Conservation (phyloP, 352 stramenopile species). For the Globisporangium splendens region DNA sequence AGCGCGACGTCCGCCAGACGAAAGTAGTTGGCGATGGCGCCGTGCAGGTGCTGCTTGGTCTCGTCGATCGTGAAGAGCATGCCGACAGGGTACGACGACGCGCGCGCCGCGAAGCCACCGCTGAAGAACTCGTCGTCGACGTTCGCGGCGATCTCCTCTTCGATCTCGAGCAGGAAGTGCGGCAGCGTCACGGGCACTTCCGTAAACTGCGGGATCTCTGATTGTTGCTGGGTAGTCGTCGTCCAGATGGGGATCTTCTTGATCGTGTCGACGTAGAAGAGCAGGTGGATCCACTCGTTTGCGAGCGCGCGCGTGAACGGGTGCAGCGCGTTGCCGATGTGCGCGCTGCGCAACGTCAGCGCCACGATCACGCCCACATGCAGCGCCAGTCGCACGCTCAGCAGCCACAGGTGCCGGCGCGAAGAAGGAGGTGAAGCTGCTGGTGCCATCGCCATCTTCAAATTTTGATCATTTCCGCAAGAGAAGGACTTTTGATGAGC, state of each 20-base stretch:
- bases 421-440: not conserved
- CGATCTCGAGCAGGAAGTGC: constrained; percentile 60
- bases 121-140: constrained; percentile 61
- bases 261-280: constrained; percentile 65
- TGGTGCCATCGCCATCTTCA: constrained; percentile 1
- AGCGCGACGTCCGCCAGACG: constrained; percentile 47
- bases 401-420: constrained; percentile 12
- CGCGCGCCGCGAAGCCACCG: constrained; percentile 40
- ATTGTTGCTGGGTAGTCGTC: not conserved
- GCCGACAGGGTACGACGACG: constrained; percentile 56
- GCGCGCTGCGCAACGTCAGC: constrained; percentile 42
- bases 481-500: too few species aligned
- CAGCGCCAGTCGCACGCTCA: constrained; percentile 27
- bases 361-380: constrained; percentile 38
- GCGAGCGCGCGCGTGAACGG: constrained; percentile 57
- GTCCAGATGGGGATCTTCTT: constrained; percentile 11
- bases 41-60: constrained; percentile 64
- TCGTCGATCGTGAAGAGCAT: constrained; percentile 74
- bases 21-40: constrained; percentile 61
- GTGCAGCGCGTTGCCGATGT: constrained; percentile 44
- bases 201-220: not conserved
- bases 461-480: too few species aligned
- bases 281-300: constrained; percentile 65
- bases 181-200: constrained; percentile 40
- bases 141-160: constrained; percentile 65